Percentiles rank a stretch among this genome's conserved stretches.
phyloP scores from a whole-genome alignment of 75 land plant genomes.

The Cryptomeria japonica region DNA sequence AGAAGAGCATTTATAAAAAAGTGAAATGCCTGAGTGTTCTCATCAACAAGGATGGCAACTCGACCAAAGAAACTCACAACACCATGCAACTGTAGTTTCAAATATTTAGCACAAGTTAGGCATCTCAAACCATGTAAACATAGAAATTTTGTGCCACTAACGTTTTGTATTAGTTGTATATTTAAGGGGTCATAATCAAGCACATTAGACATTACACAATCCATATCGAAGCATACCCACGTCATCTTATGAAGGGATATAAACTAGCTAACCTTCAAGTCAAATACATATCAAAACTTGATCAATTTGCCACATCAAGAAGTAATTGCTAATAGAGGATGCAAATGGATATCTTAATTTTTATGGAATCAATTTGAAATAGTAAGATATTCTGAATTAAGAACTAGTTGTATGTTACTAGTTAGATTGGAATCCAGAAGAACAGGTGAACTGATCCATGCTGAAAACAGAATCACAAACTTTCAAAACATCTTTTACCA shows the following conservation, averaged over 20 bases:
- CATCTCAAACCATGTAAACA: neutral
- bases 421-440: neutral
- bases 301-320: neutral
- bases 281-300: neutral
- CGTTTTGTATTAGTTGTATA: neutral
- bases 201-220: neutral
- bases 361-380: neutral
- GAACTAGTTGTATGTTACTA: neutral
- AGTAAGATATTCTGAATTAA: neutral
- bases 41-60: constrained; percentile 77
- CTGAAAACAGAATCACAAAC: neutral
- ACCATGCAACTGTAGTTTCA: constrained; percentile 69
- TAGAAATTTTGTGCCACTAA: neutral
- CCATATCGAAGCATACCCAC: neutral
- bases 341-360: neutral
- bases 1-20: constrained; percentile 90
- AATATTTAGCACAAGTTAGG: neutral
- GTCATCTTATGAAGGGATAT: neutral
- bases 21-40: constrained; percentile 93
- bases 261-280: neutral
- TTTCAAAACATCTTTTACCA: neutral
- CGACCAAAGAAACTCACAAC: constrained; percentile 83
- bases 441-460: neutral
- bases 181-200: neutral
- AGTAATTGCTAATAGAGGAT: no score